Evolutionary conservation across 495 filamentous ascomycete genomes (phyloP).

Genomic region (Trypethelium eluteriae): DNA sequence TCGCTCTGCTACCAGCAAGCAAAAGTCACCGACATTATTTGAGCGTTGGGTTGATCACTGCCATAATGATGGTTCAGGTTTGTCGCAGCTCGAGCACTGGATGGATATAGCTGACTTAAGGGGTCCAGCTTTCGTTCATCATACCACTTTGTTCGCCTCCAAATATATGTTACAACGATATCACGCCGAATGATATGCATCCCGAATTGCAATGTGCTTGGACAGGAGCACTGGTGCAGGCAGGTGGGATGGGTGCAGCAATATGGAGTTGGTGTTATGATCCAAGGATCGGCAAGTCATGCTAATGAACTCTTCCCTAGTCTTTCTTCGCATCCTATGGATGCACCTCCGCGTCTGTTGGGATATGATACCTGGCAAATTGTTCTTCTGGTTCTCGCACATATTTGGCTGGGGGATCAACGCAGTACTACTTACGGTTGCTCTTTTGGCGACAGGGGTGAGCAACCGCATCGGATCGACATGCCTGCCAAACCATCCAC

Average conservation of each 20-base stretch:
- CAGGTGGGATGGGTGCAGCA: conserved; percentile 28
- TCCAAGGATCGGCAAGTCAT: not conserved
- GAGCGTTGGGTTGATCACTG: conserved; percentile 30
- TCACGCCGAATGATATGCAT: conserved; percentile 36
- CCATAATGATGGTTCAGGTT: conserved; percentile 30
- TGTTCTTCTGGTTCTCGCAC: conserved; percentile 29
- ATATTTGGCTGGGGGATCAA: conserved; percentile 27
- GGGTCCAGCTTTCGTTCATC: conserved; percentile 29
- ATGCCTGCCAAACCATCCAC: conserved; percentile 33
- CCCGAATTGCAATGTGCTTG: conserved; percentile 31
- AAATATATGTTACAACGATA: conserved; percentile 30
- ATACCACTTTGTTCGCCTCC: conserved; percentile 31
- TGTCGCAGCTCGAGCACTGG: not conserved
- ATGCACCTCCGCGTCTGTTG: conserved; percentile 37
- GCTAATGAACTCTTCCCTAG: conserved; percentile 18
- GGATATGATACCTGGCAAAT: conserved; percentile 29
- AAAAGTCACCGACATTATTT: conserved; percentile 34
- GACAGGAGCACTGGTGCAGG: conserved; percentile 29
- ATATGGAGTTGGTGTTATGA: conserved; percentile 26
- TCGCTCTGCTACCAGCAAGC: conserved; percentile 29
- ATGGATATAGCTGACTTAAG: conserved; percentile 13
- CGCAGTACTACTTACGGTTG: conserved; percentile 26
- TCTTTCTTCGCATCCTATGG: conserved; percentile 35
- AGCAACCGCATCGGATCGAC: conserved; percentile 31
- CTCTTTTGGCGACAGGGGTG: conserved; percentile 29